A percentile compares a stretch with the other conserved stretches of the same genome.
Evolutionary conservation across 179 eudicot species (phyloP).

Genomic region (Kewa caespitosa): DNA sequence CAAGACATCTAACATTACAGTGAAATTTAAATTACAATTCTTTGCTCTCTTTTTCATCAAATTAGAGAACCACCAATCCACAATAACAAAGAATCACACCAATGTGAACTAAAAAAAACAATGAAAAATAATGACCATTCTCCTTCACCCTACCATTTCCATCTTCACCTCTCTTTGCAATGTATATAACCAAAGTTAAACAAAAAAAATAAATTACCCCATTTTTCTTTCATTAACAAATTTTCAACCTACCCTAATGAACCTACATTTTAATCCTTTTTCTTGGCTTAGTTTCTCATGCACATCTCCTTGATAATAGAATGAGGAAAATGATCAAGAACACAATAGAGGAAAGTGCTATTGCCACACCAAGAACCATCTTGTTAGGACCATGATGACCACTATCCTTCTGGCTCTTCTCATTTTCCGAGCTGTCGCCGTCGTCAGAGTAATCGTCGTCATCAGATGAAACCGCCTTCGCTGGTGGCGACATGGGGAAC

Average conservation of each 20-base stretch:
- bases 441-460: slow-evolving; percentile 10
- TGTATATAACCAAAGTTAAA: slow-evolving; percentile 18
- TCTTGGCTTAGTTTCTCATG: slow-evolving; percentile 27
- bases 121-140: neutral
- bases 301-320: slow-evolving; percentile 64
- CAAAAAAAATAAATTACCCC: neutral
- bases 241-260: slow-evolving; percentile 22
- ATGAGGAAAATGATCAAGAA: slow-evolving; percentile 76
- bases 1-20: slow-evolving; percentile 15
- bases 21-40: slow-evolving; percentile 13
- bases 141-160: slow-evolving; percentile 15
- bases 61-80: neutral
- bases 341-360: slow-evolving; percentile 75
- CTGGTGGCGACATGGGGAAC: slow-evolving; percentile 62
- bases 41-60: slow-evolving; percentile 7
- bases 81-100: neutral
- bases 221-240: slow-evolving; percentile 16
- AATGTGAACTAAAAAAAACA: slow-evolving; percentile 5
- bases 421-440: slow-evolving; percentile 33
- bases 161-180: slow-evolving; percentile 23
- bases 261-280: neutral
- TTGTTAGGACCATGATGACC: slow-evolving; percentile 70
- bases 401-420: slow-evolving; percentile 23
- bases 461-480: slow-evolving; percentile 30
- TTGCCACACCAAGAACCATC: slow-evolving; percentile 87